Conservation (phyloP, 805 yeast genomes). For the Candida takata region DNA sequence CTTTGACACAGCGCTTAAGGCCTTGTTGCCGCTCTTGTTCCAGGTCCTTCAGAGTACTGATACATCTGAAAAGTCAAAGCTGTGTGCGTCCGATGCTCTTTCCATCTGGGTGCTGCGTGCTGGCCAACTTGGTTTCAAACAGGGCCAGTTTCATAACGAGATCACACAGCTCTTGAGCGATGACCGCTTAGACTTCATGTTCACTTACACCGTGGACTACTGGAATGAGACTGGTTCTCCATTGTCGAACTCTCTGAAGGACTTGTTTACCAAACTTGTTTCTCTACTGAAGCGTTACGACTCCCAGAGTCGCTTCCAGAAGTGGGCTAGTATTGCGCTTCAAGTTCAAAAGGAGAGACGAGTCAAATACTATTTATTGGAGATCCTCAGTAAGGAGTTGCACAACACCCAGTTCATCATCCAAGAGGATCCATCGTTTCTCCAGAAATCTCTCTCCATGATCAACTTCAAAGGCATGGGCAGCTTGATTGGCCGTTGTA, state of each 20-base stretch:
- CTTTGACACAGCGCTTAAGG: constrained; percentile 11
- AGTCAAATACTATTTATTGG: constrained; percentile 55
- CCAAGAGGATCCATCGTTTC: constrained; percentile 37
- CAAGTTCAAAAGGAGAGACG: constrained; percentile 44
- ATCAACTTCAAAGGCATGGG: constrained; percentile 58
- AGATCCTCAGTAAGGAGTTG: constrained; percentile 43
- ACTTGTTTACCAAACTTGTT: constrained; percentile 49
- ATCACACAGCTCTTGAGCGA: constrained; percentile 14
- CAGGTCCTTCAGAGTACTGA: constrained; percentile 25
- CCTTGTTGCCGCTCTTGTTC: constrained; percentile 25
- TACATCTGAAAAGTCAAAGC: constrained; percentile 32
- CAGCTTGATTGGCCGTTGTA: constrained; percentile 55
- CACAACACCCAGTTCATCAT: constrained; percentile 35
- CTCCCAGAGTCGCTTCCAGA: constrained; percentile 22
- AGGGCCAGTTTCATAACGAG: constrained; percentile 5
- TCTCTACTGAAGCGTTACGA: constrained; percentile 28
- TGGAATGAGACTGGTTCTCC: constrained; percentile 71
- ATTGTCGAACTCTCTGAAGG: constrained; percentile 59
- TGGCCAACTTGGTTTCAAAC: constrained; percentile 29
- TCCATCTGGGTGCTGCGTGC: constrained; percentile 60
- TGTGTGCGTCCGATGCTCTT: constrained; percentile 49
- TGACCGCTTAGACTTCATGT: constrained; percentile 27
- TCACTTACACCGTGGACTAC: constrained; percentile 53
- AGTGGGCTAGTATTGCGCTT: constrained; percentile 43
- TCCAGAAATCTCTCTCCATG: constrained; percentile 37